Conservation (phyloP, 129 eudicot genomes). For the Logfia minima region DNA sequence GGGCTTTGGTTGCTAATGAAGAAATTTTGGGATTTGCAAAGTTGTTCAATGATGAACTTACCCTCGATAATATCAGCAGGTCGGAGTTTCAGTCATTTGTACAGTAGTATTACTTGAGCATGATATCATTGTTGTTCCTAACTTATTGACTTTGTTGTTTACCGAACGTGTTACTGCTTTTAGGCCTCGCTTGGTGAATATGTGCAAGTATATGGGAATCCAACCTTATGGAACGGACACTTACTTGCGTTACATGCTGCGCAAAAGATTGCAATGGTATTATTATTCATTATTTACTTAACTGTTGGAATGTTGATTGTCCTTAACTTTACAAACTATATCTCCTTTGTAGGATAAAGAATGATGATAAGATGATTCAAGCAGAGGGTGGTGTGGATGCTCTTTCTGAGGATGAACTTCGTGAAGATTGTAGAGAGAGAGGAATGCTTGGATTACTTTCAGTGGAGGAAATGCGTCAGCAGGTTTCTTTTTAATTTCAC, state of each 20-base stretch:
- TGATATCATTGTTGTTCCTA: slow-evolving; percentile 1
- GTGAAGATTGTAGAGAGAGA: slow-evolving; percentile 91
- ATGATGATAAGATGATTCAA: slow-evolving; percentile 84
- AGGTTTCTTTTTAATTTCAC: slow-evolving; percentile 43
- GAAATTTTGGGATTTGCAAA: slow-evolving; percentile 96
- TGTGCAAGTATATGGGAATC: slow-evolving; percentile 99
- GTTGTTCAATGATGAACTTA: slow-evolving; percentile 91
- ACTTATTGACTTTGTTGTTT: slow-evolving; percentile 1
- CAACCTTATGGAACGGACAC: slow-evolving; percentile 86
- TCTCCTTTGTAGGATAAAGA: slow-evolving; percentile 61
- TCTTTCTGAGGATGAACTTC: slow-evolving; percentile 92
- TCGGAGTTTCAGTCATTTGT: slow-evolving; percentile 26
- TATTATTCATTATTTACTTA: neutral
- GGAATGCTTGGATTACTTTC: slow-evolving; percentile 90
- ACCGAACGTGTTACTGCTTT: slow-evolving; percentile 22
- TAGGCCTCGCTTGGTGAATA: slow-evolving; percentile 93
- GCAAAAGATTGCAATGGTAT: slow-evolving; percentile 68
- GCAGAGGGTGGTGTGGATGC: slow-evolving; percentile 96
- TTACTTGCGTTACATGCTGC: slow-evolving; percentile 74
- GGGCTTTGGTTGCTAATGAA: slow-evolving; percentile 71
- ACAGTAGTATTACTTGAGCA: slow-evolving; percentile 1
- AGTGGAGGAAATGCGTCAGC: slow-evolving; percentile 91
- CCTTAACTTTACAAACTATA: neutral
- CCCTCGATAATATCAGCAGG: slow-evolving; percentile 98
- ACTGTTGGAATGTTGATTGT: slow-evolving; percentile 14